phyloP scores from a whole-genome alignment of 371 early-diverging fungal species.

The Mortierella sp. region DNA sequence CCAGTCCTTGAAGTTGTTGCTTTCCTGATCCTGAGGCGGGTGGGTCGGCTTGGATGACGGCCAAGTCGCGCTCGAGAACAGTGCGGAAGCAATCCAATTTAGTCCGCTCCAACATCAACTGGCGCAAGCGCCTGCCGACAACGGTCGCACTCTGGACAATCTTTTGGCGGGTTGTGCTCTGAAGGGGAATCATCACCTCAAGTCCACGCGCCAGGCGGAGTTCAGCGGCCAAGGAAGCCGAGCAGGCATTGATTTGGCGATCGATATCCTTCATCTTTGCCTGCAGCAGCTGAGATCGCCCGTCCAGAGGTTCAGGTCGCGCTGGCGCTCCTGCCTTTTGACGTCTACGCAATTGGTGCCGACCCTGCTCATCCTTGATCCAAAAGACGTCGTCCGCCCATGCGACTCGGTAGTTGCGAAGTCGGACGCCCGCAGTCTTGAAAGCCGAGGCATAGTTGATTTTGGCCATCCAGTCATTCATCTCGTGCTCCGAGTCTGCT shows the following conservation, averaged over 20 bases:
- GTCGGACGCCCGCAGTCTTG: conserved; percentile 74
- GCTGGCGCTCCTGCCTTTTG: conserved; percentile 40
- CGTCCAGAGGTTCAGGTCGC: conserved; percentile 39
- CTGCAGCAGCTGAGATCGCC: conserved; percentile 33
- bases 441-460: conserved; percentile 86
- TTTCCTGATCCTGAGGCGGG: not conserved
- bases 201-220: conserved; percentile 74
- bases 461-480: conserved; percentile 87
- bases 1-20: not conserved
- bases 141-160: conserved; percentile 68
- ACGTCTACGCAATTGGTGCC: conserved; percentile 38
- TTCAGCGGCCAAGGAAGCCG: conserved; percentile 52
- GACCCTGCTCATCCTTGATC: conserved; percentile 47
- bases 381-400: conserved; percentile 45
- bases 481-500: conserved; percentile 73
- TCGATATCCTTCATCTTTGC: conserved; percentile 47
- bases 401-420: conserved; percentile 57
- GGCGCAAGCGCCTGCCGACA: conserved; percentile 67
- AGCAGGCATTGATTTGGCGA: conserved; percentile 36
- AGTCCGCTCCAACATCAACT: conserved; percentile 70
- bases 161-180: conserved; percentile 72
- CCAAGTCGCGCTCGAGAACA: conserved; percentile 76
- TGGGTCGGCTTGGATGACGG: conserved; percentile 15
- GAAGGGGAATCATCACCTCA: conserved; percentile 74
- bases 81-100: conserved; percentile 79